Evolutionary conservation across 2,329 filamentous ascomycete genomes (phyloP), one percentile per base, ranked within the genome.

Genomic region (Geosmithia putterillii): DNA sequence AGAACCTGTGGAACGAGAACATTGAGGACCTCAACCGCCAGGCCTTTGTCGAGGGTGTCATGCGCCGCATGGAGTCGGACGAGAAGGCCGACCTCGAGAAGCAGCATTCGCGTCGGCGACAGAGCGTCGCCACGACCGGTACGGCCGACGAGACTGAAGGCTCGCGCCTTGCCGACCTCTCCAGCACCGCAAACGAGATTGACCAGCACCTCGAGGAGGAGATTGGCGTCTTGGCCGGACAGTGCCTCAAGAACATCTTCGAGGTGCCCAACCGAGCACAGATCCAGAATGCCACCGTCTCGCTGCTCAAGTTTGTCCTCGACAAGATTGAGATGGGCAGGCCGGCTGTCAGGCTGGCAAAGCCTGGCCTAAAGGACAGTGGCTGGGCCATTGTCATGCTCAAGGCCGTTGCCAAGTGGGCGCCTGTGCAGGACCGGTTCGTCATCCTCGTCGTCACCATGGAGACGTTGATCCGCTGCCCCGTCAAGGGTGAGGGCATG

Each of bases 401-500:
- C 58, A 78, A 83, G 53, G 74, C 89, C 48, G 74, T 90, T 43
- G 81, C 87, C 15, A 77, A 79, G 46, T 96, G 89, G 88, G 83
- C 88, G 1, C 88, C 92, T 0, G 89, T 96, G 2, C 90, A 96
- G 59, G 87, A 95, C 56, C 83, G 92, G 43, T 96, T 94, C 64
- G 79, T 90, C 35, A 92, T 96, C 45, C 70, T 95, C 40, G 75
- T 95, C 39, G 83, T 85, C 1, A 74, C 83, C 3, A 79, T 94
- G 65, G 89, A 95, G 52, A 76, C 75, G 3, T 66, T 96, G 42
- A 68, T 85, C 4, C 73, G 75, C 45, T 79, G 76, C 38, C 77
- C 80, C 1, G 70, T 89, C 32, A 73, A 72, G 6, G 84, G 89
- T 54, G 78, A 82, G 9, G 79, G 79, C 37, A 61, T 95, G 28